These are phyloP conservation scores for Blumeriella jaapii DNA, from an alignment of 2,329 filamentous ascomycete species.

Conservation along the genomic window DNA sequence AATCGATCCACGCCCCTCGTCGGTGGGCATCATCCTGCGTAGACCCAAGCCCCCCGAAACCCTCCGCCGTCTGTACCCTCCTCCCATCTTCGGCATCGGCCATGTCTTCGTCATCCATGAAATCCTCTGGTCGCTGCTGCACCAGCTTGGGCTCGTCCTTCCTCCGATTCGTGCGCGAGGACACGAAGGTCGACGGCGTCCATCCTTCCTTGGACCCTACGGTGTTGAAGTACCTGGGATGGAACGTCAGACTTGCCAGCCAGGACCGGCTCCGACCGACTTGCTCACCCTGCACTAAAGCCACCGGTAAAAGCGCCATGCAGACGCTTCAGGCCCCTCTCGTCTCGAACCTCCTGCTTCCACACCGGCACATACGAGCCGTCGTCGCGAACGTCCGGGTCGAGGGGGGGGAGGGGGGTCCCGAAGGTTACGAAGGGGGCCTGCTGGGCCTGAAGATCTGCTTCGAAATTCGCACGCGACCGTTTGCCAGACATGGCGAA, in stretches of 20 bases:
- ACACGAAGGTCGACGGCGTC: constrained; percentile 85
- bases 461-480: constrained; percentile 66
- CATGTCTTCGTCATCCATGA: constrained; percentile 96
- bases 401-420: constrained; percentile 69
- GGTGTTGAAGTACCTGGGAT: constrained; percentile 80
- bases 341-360: constrained; percentile 96
- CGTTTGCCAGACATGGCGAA: constrained; percentile 64
- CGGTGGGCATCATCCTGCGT: constrained; percentile 43
- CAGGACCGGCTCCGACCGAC: background rate
- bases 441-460: constrained; percentile 53
- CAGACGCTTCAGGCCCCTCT: constrained; percentile 76
- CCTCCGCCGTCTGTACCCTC: constrained; percentile 58
- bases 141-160: constrained; percentile 47
- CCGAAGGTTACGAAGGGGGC: constrained; percentile 72
- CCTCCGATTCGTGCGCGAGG: constrained; percentile 68
- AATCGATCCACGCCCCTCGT: constrained; percentile 49
- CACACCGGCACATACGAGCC: constrained; percentile 90
- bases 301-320: constrained; percentile 96
- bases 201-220: constrained; percentile 98
- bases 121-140: constrained; percentile 68
- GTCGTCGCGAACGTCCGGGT: constrained; percentile 71
- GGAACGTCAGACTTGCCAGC: constrained; percentile 17
- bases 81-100: constrained; percentile 73
- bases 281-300: constrained; percentile 80
- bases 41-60: constrained; percentile 66